Evolutionary conservation across 2,329 filamentous ascomycete genomes (phyloP).

Genomic region (Epichloe uncinata): DNA sequence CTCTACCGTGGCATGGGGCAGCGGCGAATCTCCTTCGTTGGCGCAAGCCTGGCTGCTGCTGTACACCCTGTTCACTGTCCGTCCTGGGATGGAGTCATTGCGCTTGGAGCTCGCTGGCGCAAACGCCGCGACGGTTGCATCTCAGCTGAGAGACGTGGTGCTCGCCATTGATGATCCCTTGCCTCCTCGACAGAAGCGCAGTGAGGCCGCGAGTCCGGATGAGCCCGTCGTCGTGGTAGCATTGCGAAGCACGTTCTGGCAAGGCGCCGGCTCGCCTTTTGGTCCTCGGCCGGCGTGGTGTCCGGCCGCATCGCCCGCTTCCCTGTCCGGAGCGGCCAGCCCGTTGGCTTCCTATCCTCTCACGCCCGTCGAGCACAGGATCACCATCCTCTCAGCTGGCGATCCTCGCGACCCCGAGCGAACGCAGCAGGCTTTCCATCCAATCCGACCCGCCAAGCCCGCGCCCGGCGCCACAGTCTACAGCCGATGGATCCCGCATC

Average conservation of each 20-base stretch:
- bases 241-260: slow-evolving; percentile 50
- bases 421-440: slow-evolving; percentile 48
- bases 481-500: slow-evolving; percentile 61
- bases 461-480: slow-evolving; percentile 53
- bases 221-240: slow-evolving; percentile 27
- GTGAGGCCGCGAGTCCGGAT: slow-evolving; percentile 11
- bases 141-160: slow-evolving; percentile 31
- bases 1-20: slow-evolving; percentile 31
- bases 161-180: slow-evolving; percentile 37
- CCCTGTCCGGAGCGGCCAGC: slow-evolving; percentile 18
- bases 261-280: slow-evolving; percentile 54
- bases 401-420: slow-evolving; percentile 27
- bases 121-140: slow-evolving; percentile 19
- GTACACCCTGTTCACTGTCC: slow-evolving; percentile 38
- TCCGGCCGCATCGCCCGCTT: slow-evolving; percentile 28
- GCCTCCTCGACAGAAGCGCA: slow-evolving; percentile 18
- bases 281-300: slow-evolving; percentile 51
- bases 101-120: slow-evolving; percentile 31
- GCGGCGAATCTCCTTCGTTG: slow-evolving; percentile 26
- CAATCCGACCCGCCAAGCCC: slow-evolving; percentile 55
- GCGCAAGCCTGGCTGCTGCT: slow-evolving; percentile 40
- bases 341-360: slow-evolving; percentile 33
- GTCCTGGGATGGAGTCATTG: slow-evolving; percentile 33
- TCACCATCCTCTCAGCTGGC: slow-evolving; percentile 24
- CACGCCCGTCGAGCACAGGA: slow-evolving; percentile 33